These are phyloP conservation scores for Penicillium verhagenii DNA, from an alignment of 495 filamentous ascomycete genomes.

Conservation along the genomic window DNA sequence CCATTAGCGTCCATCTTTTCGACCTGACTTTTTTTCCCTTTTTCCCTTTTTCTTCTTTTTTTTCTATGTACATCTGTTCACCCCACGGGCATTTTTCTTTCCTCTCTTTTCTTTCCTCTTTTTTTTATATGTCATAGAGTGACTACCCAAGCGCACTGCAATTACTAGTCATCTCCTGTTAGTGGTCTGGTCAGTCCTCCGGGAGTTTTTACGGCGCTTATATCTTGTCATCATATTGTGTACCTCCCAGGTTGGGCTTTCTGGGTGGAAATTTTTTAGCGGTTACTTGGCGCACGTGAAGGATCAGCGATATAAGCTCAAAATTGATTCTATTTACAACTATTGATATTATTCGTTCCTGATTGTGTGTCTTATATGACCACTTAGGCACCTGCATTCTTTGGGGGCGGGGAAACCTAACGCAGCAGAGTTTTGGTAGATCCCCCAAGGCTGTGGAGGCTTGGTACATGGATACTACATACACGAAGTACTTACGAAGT, in stretches of 20 bases:
- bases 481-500: no score
- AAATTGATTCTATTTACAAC: conserved; percentile 14
- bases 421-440: background rate
- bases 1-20: conserved; percentile 28
- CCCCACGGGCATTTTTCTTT: background rate
- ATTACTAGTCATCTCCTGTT: conserved; percentile 15
- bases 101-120: conserved; percentile 14
- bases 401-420: background rate
- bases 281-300: conserved; percentile 21
- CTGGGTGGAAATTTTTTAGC: conserved; percentile 26
- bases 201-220: conserved; percentile 28
- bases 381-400: background rate
- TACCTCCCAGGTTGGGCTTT: conserved; percentile 21
- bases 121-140: background rate
- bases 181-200: conserved; percentile 12
- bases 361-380: background rate
- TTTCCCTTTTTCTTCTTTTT: no score
- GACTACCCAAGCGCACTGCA: background rate
- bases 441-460: background rate
- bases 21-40: no score
- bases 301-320: conserved; percentile 23
- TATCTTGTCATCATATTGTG: conserved; percentile 13
- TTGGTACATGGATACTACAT: no score
- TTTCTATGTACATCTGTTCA: conserved; percentile 28
- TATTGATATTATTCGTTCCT: background rate